These are phyloP conservation scores for Leccinum subrobustum DNA, from an alignment of 1,284 basidiomycete species.

Conservation along the genomic window DNA sequence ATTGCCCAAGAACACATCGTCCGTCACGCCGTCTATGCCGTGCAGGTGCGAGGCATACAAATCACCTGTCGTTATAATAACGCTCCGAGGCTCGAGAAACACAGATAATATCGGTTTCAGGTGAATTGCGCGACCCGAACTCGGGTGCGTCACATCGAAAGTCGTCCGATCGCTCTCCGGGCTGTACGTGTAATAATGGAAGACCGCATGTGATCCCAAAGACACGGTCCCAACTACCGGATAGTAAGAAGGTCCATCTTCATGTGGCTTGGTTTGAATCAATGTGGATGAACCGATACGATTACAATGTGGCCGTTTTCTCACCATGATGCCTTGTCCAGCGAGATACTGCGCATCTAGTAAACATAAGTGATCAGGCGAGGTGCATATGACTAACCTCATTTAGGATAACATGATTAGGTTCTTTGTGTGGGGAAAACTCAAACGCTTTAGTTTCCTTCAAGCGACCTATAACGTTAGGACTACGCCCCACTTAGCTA, in stretches of 20 bases:
- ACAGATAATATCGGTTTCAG: slow-evolving; percentile 66
- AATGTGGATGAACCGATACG: slow-evolving; percentile 2
- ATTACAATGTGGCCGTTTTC: slow-evolving; percentile 20
- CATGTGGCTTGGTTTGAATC: slow-evolving; percentile 67
- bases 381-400: slow-evolving; percentile 47
- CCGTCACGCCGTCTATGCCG: slow-evolving; percentile 59
- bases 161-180: neutral
- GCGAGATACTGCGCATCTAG: slow-evolving; percentile 63
- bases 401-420: slow-evolving; percentile 88
- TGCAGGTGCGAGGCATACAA: slow-evolving; percentile 76
- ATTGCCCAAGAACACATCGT: slow-evolving; percentile 44
- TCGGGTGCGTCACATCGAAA: slow-evolving; percentile 20
- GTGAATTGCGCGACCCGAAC: slow-evolving; percentile 56
- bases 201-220: slow-evolving; percentile 78
- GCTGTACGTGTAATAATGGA: slow-evolving; percentile 80
- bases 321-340: slow-evolving; percentile 90
- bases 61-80: slow-evolving; percentile 69
- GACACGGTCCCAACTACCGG: slow-evolving; percentile 90
- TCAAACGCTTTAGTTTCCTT: slow-evolving; percentile 59
- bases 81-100: slow-evolving; percentile 80
- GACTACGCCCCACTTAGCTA: slow-evolving; percentile 44
- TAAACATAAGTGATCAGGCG: slow-evolving; percentile 14
- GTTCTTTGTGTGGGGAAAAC: slow-evolving; percentile 58
- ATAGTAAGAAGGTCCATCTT: slow-evolving; percentile 88
- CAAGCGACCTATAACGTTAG: slow-evolving; percentile 74